A percentile compares a stretch with the other conserved stretches of the same genome.
phyloP scores from a whole-genome alignment of 345 rosid genomes.

The Lepidium didymum region DNA sequence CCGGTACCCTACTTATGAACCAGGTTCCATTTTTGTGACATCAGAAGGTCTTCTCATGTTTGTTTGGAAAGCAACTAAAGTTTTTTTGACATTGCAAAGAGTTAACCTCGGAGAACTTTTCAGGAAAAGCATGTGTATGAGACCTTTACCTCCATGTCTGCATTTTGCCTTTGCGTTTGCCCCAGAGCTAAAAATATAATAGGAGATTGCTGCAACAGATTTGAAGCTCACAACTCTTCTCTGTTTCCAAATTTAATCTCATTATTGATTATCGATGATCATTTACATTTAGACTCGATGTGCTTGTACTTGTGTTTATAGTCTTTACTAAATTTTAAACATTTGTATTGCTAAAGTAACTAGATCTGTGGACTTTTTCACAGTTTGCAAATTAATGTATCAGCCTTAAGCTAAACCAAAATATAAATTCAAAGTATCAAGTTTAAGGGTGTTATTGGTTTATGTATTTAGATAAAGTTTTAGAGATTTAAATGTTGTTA shows the following conservation, averaged over 20 bases:
- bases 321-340: not conserved
- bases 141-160: constrained; percentile 49
- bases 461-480: no score
- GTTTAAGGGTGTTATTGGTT: no score
- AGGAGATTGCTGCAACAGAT: not conserved
- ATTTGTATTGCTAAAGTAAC: not conserved
- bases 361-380: not conserved
- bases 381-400: not conserved
- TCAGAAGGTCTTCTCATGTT: constrained; percentile 66
- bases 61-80: constrained; percentile 74
- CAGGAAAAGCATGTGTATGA: constrained; percentile 61
- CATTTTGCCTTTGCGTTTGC: constrained; percentile 72
- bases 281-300: not conserved
- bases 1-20: constrained; percentile 81
- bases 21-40: constrained; percentile 63
- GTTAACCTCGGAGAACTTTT: constrained; percentile 57
- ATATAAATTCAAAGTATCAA: not conserved
- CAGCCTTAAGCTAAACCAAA: not conserved
- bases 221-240: not conserved
- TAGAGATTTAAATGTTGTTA: no score
- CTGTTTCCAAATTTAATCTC: not conserved
- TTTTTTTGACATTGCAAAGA: constrained; percentile 64
- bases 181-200: constrained; percentile 32
- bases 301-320: not conserved
- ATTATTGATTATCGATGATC: not conserved